A percentile compares a stretch with the other conserved stretches of the same genome.
These are phyloP conservation scores for Botrytis deweyae DNA, from an alignment of 2,329 filamentous ascomycete species.

Conservation along the genomic window DNA sequence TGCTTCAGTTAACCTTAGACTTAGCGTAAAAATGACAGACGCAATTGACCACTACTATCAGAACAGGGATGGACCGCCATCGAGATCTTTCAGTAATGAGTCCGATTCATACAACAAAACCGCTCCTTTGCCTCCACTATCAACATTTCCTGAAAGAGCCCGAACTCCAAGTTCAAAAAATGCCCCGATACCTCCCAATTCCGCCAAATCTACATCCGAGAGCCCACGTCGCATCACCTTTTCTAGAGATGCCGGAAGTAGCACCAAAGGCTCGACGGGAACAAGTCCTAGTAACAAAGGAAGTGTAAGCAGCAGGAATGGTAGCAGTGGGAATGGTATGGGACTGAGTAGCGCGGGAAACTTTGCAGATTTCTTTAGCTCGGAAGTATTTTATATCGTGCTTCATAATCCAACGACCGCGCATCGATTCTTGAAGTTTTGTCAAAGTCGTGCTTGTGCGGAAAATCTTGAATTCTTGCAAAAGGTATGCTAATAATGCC, in stretches of 20 bases:
- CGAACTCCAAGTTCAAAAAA: not conserved
- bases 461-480: slow-evolving; percentile 54
- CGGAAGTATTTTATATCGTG: slow-evolving; percentile 51
- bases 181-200: not conserved
- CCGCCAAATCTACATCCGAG: not conserved
- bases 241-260: slow-evolving; percentile 12
- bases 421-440: slow-evolving; percentile 50
- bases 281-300: slow-evolving; percentile 8
- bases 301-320: slow-evolving; percentile 10
- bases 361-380: slow-evolving; percentile 49
- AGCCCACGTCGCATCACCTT: not conserved
- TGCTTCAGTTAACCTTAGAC: not conserved
- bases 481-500: slow-evolving; percentile 42
- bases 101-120: slow-evolving; percentile 6
- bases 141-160: not conserved
- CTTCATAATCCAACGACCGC: slow-evolving; percentile 50
- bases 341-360: slow-evolving; percentile 10
- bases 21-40: not conserved
- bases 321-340: slow-evolving; percentile 6
- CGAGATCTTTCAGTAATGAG: not conserved
- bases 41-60: slow-evolving; percentile 3
- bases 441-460: slow-evolving; percentile 47
- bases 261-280: not conserved
- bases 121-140: not conserved
- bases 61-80: not conserved